Evolutionary conservation across 805 yeast species (phyloP), one percentile per base, ranked within the genome.

Genomic region (Yarrowia phangngaensis): DNA sequence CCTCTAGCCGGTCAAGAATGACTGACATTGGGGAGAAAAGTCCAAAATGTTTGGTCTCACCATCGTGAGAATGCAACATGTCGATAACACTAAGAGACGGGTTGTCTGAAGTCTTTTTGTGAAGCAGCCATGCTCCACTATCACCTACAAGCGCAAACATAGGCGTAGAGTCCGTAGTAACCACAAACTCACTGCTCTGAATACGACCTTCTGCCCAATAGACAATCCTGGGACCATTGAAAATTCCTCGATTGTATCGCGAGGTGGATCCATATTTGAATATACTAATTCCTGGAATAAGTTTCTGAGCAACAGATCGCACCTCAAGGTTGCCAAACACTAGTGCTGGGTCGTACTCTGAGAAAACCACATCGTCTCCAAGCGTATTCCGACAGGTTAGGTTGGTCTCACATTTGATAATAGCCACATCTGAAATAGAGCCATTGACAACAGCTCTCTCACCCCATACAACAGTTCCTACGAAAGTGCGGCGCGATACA

Each of bases 401-500:
- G 9, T 60, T 63, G 16, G 78, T 70, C 53, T 73, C 69, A 41
- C 88, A 76, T 62, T 84, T 84, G 47, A 90, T 79, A 19, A 90
- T 84, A 1, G 96, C 95, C 55, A 89, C 67, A 64, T 89, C 97
- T 11, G 94, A 83, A 36, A 89, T 69, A 52, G 74, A 71, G 20
- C 75, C 74, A 28, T 72, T 66, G 20, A 79, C 70, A 9, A 89
- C 74, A 0, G 87, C 74, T 48, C 97, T 72, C 63, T 89, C 97
- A 28, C 96, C 97, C 97, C 97, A 89, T 4, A 86, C 77, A 6
- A 90, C 84, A 57, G 82, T 86, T 0, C 97, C 97, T 55, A 90
- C 78, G 14, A 70, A 62, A 89, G 69, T 0, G 95, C 94, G 35
- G 73, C 74, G 54, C 78, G 79, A 65, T 86, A 89, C 52, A 86